Evolutionary conservation across 257 asterid species (phyloP).

Genomic region (Solanum lignicaule): DNA sequence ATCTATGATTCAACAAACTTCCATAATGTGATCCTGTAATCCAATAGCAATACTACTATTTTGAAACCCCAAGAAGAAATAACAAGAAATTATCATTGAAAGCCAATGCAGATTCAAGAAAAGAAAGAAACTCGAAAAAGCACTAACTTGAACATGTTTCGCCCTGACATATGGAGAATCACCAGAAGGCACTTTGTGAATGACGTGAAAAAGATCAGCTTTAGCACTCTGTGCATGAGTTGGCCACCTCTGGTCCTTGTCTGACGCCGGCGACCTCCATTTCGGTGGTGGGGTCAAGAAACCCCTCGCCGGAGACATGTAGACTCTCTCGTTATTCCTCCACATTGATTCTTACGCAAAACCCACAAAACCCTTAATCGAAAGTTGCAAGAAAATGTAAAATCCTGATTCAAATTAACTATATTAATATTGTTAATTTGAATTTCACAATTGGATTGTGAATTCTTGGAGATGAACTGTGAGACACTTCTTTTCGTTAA

Average conservation of each 20-base stretch:
- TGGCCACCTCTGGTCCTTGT: conserved; percentile 34
- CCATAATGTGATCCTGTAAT: background rate
- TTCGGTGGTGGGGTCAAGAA: conserved; percentile 77
- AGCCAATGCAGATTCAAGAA: background rate
- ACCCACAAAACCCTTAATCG: background rate
- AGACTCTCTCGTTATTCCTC: background rate
- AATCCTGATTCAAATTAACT: background rate
- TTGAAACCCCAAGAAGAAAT: background rate
- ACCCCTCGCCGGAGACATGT: conserved; percentile 16
- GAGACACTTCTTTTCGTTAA: background rate
- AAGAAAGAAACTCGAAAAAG: background rate
- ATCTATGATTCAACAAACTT: background rate
- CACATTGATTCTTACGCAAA: background rate
- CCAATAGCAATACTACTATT: background rate
- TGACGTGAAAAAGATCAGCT: conserved; percentile 38
- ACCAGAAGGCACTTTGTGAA: conserved; percentile 79
- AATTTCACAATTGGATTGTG: background rate
- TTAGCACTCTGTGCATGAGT: conserved; percentile 14
- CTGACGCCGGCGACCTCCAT: conserved; percentile 45
- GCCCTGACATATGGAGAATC: conserved; percentile 89
- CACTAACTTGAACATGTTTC: conserved; percentile 71
- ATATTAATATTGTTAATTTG: background rate
- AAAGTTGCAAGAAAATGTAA: background rate
- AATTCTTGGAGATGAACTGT: background rate
- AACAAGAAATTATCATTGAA: background rate